These are phyloP conservation scores for Daldinia vernicosa DNA, from an alignment of 495 filamentous ascomycete genomes.

Conservation along the genomic window DNA sequence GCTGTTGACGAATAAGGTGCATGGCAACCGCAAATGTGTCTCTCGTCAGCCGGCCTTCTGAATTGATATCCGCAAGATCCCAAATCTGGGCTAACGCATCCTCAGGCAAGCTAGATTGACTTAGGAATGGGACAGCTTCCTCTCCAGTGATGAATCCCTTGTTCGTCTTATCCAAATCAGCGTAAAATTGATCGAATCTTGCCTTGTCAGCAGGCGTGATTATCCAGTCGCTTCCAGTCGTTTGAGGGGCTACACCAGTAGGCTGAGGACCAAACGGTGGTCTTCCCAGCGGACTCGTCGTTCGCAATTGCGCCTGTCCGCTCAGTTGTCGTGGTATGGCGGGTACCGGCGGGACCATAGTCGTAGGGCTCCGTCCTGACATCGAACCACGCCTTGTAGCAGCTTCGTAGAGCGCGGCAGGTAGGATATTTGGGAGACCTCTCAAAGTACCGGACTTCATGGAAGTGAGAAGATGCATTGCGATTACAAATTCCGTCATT, in stretches of 20 bases:
- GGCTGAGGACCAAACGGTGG: constrained; percentile 59
- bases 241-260: constrained; percentile 57
- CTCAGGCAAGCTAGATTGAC: constrained; percentile 87
- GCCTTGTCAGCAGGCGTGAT: constrained; percentile 83
- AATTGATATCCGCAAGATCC: constrained; percentile 95
- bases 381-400: constrained; percentile 72
- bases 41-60: constrained; percentile 80
- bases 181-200: constrained; percentile 85
- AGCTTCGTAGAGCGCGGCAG: constrained; percentile 89
- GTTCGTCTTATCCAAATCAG: constrained; percentile 78
- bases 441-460: constrained; percentile 84
- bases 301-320: constrained; percentile 60
- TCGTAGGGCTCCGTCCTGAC: constrained; percentile 51
- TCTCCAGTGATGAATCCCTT: constrained; percentile 87
- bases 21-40: constrained; percentile 98
- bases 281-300: constrained; percentile 75
- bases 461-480: constrained; percentile 95
- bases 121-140: constrained; percentile 94
- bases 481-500: constrained; percentile 92
- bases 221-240: constrained; percentile 80
- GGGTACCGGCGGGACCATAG: constrained; percentile 48
- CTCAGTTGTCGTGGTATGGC: constrained; percentile 59
- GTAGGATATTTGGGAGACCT: constrained; percentile 81
- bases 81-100: constrained; percentile 95
- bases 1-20: constrained; percentile 92